Percentiles rank a stretch among this genome's conserved stretches.
Evolutionary conservation across 371 early-diverging fungal genomes (phyloP).

Genomic region (Enteropsectra breve): DNA sequence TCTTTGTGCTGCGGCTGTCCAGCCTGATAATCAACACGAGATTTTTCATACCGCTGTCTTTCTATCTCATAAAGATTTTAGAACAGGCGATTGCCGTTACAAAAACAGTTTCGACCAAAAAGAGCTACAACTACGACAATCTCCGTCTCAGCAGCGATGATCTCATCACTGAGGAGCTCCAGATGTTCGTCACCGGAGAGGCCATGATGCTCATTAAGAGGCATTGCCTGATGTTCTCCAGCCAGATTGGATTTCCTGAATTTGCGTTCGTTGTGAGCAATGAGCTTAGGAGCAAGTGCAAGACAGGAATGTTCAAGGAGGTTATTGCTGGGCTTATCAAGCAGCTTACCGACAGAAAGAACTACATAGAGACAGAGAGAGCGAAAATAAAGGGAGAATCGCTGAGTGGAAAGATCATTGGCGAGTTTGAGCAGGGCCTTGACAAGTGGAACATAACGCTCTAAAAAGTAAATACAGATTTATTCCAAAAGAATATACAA

Average conservation of each 20-base stretch:
- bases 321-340: conserved; percentile 7
- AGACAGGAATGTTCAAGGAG: conserved; percentile 19
- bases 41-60: conserved; percentile 3
- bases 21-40: not conserved
- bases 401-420: not conserved
- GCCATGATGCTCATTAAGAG: not conserved
- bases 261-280: not conserved
- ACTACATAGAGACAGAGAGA: conserved; percentile 20
- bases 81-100: not conserved
- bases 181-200: conserved; percentile 14
- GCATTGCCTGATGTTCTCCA: not conserved
- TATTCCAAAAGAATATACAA: not conserved
- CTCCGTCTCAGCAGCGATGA: conserved; percentile 10
- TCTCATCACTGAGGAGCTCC: conserved; percentile 16
- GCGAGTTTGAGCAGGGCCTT: conserved; percentile 1
- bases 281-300: conserved; percentile 2
- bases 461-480: not conserved
- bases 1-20: conserved; percentile 9
- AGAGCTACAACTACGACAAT: conserved; percentile 6
- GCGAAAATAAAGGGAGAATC: not conserved
- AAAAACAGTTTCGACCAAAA: not conserved
- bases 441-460: not conserved
- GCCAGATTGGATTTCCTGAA: conserved; percentile 29
- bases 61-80: conserved; percentile 4
- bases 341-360: not conserved